Evolutionary conservation across 2,329 filamentous ascomycete species (phyloP).

Genomic region (Verticillium tricorpus): DNA sequence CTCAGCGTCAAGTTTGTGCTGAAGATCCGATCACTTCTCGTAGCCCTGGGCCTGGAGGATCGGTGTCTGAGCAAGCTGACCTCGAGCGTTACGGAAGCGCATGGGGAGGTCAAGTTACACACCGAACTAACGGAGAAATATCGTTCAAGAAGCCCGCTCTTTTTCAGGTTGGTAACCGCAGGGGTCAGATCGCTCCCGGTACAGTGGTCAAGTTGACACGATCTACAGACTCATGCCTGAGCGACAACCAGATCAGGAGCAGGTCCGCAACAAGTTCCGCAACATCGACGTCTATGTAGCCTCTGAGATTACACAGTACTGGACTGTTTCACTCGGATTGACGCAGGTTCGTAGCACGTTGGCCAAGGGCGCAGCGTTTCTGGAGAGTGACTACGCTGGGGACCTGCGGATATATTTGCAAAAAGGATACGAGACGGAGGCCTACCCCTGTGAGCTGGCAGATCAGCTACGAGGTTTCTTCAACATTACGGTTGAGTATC

Average conservation of each 20-base stretch:
- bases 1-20: constrained; percentile 3
- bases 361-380: constrained; percentile 3
- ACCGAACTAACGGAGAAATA: constrained; percentile 3
- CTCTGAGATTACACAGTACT: constrained; percentile 1
- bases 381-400: constrained; percentile 5
- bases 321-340: constrained; percentile 2
- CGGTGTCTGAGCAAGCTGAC: constrained; percentile 4
- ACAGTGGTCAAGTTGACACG: background rate
- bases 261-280: background rate
- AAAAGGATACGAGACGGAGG: constrained; percentile 1
- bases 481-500: background rate
- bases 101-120: background rate
- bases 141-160: background rate
- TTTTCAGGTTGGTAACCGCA: constrained; percentile 2
- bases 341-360: background rate
- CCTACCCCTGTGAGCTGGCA: constrained; percentile 4
- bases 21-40: constrained; percentile 2
- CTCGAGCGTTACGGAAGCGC: constrained; percentile 3
- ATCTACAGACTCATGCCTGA: constrained; percentile 2
- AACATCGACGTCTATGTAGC: constrained; percentile 4
- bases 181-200: background rate
- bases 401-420: constrained; percentile 6
- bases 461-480: constrained; percentile 6
- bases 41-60: background rate
- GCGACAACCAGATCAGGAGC: background rate